Conservation (phyloP, 768 basidiomycete genomes). For the Amanita pallidorosea region DNA sequence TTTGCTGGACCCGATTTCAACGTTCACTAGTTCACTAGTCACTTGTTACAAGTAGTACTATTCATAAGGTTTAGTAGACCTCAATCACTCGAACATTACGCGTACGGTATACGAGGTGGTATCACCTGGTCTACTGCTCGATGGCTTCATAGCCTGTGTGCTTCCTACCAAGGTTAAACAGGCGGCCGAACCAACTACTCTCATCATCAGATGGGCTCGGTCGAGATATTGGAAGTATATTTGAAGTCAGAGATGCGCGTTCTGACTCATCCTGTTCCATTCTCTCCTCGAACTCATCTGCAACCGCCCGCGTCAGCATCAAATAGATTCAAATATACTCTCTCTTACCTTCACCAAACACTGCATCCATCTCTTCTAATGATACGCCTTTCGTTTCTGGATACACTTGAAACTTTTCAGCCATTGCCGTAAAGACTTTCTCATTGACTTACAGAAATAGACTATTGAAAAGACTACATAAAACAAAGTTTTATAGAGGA, state of each 20-base stretch:
- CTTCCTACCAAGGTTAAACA: conserved; percentile 28
- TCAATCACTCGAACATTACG: background rate
- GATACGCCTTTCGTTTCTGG: conserved; percentile 84
- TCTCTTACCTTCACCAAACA: conserved; percentile 72
- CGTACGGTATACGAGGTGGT: background rate
- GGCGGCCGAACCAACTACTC: conserved; percentile 37
- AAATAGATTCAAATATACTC: background rate
- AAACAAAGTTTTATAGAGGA: conserved; percentile 1
- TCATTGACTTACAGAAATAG: conserved; percentile 54
- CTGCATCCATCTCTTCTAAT: conserved; percentile 83
- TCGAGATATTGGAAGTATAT: conserved; percentile 22
- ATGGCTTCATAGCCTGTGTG: conserved; percentile 19
- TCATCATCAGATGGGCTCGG: conserved; percentile 15
- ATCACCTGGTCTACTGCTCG: background rate
- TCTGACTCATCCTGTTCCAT: conserved; percentile 51
- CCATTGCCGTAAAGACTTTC: background rate
- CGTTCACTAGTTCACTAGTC: too few species aligned
- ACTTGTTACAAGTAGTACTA: too few species aligned
- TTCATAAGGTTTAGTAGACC: background rate
- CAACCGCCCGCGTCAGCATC: background rate
- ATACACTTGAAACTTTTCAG: conserved; percentile 40
- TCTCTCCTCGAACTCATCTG: conserved; percentile 40
- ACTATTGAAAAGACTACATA: conserved; percentile 28
- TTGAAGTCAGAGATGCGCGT: conserved; percentile 28
- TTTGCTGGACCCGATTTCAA: too few species aligned